Base-by-base conservation (phyloP, 306 rosid species). In the Prunus campanulata region DNA sequence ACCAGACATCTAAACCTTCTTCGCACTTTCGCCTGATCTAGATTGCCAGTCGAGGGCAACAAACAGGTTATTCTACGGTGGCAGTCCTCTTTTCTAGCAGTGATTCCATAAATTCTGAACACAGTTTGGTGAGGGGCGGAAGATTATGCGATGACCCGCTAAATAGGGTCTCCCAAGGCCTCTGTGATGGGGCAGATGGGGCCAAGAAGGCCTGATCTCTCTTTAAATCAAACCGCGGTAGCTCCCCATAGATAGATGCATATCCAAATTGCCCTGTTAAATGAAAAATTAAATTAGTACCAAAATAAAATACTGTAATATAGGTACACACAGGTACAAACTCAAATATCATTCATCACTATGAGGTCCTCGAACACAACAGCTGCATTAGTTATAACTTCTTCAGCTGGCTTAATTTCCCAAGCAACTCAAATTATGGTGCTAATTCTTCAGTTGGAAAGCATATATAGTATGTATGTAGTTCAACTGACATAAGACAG, bases 121-220 rank as follows among this genome's bases (percentile, higher is more conserved):
- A 95, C 71, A 95, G 83, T 78, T 88, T 95, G 72, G 88, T 88
- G 55, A 95, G 90, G 66, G 97, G 91, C n/a, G 93, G 99, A 79
- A 95, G 83, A 75, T 72, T 82, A 78, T 89, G 96, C 3, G 97
- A 88, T 51, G 97, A 81, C 12, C 97, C 97, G 74, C 85, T 82
- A 75, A 92, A 92, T 72, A 90, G 83, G 81, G 96, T 89, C 82
- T 87, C 97, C 99, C 99, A 92, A 24, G 97, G 91, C 82, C 97
- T 83, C 77, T 83, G 88, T 20, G 98, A 91, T 67, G 91, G 89
- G 73, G 79, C 77, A 42, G 91, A 85, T 48, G 87, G 81, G 76
- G 79, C 66, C n/a, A 71, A 74, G 8, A 75, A 57, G 48, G 70
- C 32, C 71, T 70, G 79, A 75, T 74, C 85, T 79, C 74, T 87